Percentiles rank a stretch among this genome's conserved stretches.
Conservation (phyloP, 768 basidiomycete species). For the Termitomyces sp. region DNA sequence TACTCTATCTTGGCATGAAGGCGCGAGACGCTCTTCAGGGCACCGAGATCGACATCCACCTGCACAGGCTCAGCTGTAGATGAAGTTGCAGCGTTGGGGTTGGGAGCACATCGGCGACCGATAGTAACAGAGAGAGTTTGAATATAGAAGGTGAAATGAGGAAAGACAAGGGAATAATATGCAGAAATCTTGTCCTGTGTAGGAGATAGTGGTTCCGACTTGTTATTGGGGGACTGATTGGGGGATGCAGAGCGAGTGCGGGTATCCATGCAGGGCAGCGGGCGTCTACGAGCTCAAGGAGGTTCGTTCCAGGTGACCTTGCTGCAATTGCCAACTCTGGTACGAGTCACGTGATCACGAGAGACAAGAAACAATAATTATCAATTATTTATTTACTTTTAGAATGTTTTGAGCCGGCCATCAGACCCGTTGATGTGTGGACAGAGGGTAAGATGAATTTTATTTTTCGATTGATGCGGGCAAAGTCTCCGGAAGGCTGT, state of each 20-base stretch:
- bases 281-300: slow-evolving; percentile 14
- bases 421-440: neutral
- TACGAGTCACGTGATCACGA: slow-evolving; percentile 10
- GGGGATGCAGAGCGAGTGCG: slow-evolving; percentile 36
- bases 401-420: neutral
- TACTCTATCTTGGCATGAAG: slow-evolving; percentile 95
- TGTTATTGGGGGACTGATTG: slow-evolving; percentile 17
- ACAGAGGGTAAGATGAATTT: neutral
- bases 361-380: neutral
- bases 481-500: neutral
- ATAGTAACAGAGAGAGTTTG: slow-evolving; percentile 93
- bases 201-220: slow-evolving; percentile 27
- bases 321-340: slow-evolving; percentile 10
- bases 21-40: slow-evolving; percentile 95
- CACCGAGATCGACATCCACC: slow-evolving; percentile 89
- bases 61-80: slow-evolving; percentile 52
- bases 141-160: slow-evolving; percentile 93
- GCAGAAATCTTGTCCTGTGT: slow-evolving; percentile 79
- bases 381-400: neutral
- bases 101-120: slow-evolving; percentile 77
- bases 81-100: slow-evolving; percentile 39
- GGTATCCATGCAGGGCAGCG: slow-evolving; percentile 32
- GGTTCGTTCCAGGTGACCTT: slow-evolving; percentile 7
- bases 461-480: neutral
- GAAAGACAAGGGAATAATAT: slow-evolving; percentile 92